Evolutionary conservation across 306 rosid genomes (phyloP).

Genomic region (Inga oerstediana): DNA sequence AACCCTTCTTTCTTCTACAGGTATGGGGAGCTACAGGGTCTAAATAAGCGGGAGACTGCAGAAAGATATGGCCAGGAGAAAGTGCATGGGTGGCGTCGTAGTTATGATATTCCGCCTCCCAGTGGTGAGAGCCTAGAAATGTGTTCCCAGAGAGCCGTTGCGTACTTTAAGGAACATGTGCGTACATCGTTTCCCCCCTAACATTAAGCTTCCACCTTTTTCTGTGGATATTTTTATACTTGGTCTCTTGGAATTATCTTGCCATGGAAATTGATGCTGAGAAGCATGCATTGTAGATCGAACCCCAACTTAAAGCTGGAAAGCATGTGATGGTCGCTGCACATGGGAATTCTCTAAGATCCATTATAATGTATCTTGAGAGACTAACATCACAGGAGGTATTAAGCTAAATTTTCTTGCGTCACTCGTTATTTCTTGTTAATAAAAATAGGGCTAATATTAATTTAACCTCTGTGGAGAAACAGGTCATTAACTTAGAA

Average conservation of each 20-base stretch:
- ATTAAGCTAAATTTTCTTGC: neutral
- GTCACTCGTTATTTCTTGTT: constrained; percentile 5
- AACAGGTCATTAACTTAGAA: constrained; percentile 79
- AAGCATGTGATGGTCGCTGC: constrained; percentile 96
- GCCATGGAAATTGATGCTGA: constrained; percentile 25
- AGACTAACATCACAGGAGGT: constrained; percentile 93
- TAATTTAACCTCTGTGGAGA: constrained; percentile 20
- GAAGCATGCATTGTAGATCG: constrained; percentile 58
- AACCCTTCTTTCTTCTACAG: constrained; percentile 41
- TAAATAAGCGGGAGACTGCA: constrained; percentile 91
- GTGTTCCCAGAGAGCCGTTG: constrained; percentile 96
- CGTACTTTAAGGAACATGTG: constrained; percentile 81
- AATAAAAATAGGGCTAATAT: constrained; percentile 5
- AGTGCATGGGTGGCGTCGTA: constrained; percentile 92
- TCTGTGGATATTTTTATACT: constrained; percentile 17
- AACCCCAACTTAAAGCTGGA: constrained; percentile 81
- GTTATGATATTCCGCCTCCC: constrained; percentile 90
- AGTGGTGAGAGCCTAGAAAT: constrained; percentile 96
- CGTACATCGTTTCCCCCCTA: constrained; percentile 28
- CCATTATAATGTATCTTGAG: constrained; percentile 94
- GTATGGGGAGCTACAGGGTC: constrained; percentile 97
- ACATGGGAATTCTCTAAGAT: constrained; percentile 92
- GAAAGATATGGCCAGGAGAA: constrained; percentile 86
- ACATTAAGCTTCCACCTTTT: constrained; percentile 7
- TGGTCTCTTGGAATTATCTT: constrained; percentile 7